Base-by-base conservation (phyloP, 352 stramenopile genomes). In the Phytophthora cactorum region DNA sequence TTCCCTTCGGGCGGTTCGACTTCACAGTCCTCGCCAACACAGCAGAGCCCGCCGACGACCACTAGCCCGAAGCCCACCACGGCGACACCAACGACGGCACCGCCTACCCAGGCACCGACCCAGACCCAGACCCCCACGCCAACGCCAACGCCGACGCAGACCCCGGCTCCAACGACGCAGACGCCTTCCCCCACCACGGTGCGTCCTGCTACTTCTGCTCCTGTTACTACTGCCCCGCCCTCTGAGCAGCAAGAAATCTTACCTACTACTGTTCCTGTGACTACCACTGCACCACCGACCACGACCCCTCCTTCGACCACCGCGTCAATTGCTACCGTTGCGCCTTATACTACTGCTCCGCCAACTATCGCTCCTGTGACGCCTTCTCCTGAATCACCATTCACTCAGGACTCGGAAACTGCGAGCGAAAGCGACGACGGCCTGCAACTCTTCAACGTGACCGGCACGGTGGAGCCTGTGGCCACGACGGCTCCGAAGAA, bases 1-100 rank as follows among this genome's bases (percentile, higher is more conserved):
- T 90, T 90, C 66, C 58, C 72, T 11, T 67, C 56, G 7, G 52
- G 31, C 2, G 46, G 52, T 27, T 60, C 63, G 0, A 41, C 45
- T 14, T 67, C 64, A 5, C 56, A 39, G 34, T 39, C 34, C 34
- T 39, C 66, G 46, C 54, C 59, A 0, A 38, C 38, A 9, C 52
- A 66, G 54, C 61, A 65, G 38, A 61, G 29, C 17, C 51, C 59
- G 1, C 58, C 62, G 8, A 54, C 69, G 10, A 55, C 49, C 9
- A 62, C 45, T 2, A 73, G 10, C 22, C 50, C 57, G 25, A 52
- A 41, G 2, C 45, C 57, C 3, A 65, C 66, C 2, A 64, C 66
- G 0, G 22, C 51, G 11, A 3, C 52, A n/a, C 27, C 60, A 2
- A 66, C 61, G 8, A 44, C 15, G 28, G 29, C 49, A 15, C 41